Evolutionary conservation across 2,329 filamentous ascomycete species (phyloP).

Genomic region (Thermothelomyces thermophilus): DNA sequence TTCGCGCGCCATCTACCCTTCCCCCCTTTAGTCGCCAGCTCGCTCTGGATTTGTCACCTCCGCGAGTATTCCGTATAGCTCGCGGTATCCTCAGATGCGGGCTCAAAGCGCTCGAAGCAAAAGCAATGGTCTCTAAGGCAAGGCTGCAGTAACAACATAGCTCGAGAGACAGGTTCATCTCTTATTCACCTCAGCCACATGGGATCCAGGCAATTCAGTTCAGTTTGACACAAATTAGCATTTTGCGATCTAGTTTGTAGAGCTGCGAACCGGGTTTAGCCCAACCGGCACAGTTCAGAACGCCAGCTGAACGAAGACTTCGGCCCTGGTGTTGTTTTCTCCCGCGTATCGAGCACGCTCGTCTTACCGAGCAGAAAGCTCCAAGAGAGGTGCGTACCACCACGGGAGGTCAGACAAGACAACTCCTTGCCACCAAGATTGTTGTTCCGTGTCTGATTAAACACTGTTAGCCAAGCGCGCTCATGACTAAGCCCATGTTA

Average conservation of each 20-base stretch:
- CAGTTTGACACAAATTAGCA: too few relatives aligned
- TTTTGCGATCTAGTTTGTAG: too few relatives aligned
- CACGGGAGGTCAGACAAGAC: constrained; percentile 6
- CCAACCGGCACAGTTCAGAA: background rate
- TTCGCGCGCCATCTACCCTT: background rate
- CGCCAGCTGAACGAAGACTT: constrained; percentile 14
- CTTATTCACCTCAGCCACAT: too few relatives aligned
- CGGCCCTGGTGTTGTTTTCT: constrained; percentile 11
- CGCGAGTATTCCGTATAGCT: too few relatives aligned
- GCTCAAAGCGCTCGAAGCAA: background rate
- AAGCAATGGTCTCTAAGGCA: background rate
- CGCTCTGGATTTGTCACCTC: too few relatives aligned
- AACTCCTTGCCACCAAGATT: background rate
- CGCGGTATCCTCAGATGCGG: background rate
- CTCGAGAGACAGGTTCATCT: too few relatives aligned
- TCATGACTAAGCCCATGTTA: background rate
- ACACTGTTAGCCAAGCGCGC: background rate
- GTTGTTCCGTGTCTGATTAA: background rate
- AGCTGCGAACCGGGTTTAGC: constrained; percentile 10
- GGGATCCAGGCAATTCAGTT: too few relatives aligned
- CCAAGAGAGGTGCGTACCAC: constrained; percentile 17
- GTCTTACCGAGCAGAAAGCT: constrained; percentile 1
- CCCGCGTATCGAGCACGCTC: constrained; percentile 15
- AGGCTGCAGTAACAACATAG: background rate
- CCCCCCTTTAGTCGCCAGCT: too few relatives aligned